Evolutionary conservation across 192 early-diverging fungal species (phyloP).

Genomic region (Phycomyces nitens): DNA sequence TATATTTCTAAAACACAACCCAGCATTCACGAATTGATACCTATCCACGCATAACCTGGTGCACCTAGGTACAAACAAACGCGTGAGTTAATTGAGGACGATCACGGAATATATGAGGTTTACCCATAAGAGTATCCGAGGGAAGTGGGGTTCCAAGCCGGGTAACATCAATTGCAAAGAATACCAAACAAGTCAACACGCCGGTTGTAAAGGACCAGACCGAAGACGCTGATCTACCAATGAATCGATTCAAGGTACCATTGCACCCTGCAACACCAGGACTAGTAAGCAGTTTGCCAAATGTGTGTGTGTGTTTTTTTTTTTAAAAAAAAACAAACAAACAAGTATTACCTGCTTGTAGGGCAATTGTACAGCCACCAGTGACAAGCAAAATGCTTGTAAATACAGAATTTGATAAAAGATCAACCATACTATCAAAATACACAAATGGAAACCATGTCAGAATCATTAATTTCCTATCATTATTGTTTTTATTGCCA

Average conservation of each 20-base stretch:
- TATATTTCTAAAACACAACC: too few species aligned
- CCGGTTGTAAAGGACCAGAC: conserved; percentile 23
- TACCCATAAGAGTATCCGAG: conserved; percentile 9
- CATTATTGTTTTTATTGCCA: too few species aligned
- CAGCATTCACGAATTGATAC: too few species aligned
- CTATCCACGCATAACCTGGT: conserved; percentile 46
- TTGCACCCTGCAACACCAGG: conserved; percentile 11
- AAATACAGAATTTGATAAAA: conserved; percentile 17
- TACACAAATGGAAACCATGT: too few species aligned
- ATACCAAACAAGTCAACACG: conserved; percentile 11
- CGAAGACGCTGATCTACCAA: conserved; percentile 22
- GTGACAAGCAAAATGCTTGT: conserved; percentile 22
- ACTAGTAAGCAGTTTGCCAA: too few species aligned
- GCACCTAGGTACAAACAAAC: conserved; percentile 18
- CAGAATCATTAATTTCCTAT: too few species aligned
- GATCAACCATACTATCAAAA: conserved; percentile 8
- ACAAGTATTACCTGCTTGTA: conserved; percentile 22
- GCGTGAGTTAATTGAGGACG: background rate
- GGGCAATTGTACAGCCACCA: conserved; percentile 26
- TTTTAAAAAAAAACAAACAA: too few species aligned
- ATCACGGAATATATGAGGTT: background rate
- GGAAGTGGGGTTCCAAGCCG: conserved; percentile 15
- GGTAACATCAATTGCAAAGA: conserved; percentile 26
- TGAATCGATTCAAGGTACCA: conserved; percentile 21
- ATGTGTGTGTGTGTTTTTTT: background rate